Evolutionary conservation across 1,284 basidiomycete species (phyloP).

Genomic region (Cystobasidium slooffiae): DNA sequence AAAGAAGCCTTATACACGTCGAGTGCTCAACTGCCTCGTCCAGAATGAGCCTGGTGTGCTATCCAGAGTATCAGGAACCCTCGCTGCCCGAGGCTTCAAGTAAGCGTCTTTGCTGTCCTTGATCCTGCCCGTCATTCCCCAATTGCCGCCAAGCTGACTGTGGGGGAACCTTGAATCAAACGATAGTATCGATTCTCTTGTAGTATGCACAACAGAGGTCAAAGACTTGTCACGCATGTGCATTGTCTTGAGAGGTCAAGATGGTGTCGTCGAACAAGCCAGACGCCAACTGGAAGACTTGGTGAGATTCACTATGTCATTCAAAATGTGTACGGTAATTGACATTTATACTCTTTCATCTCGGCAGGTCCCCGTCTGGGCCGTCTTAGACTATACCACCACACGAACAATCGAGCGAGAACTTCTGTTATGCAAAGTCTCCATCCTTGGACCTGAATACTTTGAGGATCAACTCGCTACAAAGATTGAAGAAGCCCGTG

Average conservation of each 20-base stretch:
- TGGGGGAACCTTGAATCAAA: neutral
- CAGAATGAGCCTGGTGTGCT: conserved; percentile 99
- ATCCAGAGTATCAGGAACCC: conserved; percentile 94
- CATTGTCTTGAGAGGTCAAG: conserved; percentile 94
- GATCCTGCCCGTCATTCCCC: neutral
- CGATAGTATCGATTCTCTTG: conserved; percentile 75
- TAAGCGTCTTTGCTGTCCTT: conserved; percentile 44
- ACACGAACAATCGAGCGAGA: conserved; percentile 86
- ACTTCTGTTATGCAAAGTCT: conserved; percentile 86
- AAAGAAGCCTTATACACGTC: conserved; percentile 62
- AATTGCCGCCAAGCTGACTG: neutral
- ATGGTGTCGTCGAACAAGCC: conserved; percentile 96
- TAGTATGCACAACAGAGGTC: conserved; percentile 97
- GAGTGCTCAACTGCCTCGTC: conserved; percentile 96
- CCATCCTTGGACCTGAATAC: conserved; percentile 96
- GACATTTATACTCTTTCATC: conserved; percentile 5
- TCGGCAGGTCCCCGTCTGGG: conserved; percentile 91
- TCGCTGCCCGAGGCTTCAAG: conserved; percentile 97
- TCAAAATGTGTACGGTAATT: neutral
- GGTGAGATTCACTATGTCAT: conserved; percentile 62
- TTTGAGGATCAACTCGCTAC: conserved; percentile 77
- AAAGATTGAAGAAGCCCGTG: conserved; percentile 42
- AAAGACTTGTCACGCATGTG: conserved; percentile 98
- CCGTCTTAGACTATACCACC: conserved; percentile 89
- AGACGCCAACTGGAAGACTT: conserved; percentile 90